Conservation (phyloP, 129 eudicot genomes). For the Lactuca sativa region DNA sequence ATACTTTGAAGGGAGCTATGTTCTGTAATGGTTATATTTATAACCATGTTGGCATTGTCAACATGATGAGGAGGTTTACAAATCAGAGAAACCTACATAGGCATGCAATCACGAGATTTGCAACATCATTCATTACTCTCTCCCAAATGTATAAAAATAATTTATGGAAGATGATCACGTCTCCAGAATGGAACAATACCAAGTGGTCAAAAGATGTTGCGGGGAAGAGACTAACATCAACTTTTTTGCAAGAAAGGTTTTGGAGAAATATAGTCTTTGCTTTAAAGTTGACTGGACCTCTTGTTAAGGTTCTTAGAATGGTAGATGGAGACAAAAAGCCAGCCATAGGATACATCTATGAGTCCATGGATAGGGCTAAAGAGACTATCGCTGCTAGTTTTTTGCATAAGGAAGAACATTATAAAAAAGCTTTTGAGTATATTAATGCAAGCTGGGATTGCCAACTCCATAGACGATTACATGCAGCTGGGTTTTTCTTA, state of each 20-base stretch:
- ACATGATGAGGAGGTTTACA: no score
- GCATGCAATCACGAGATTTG: background rate
- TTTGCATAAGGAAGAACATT: background rate
- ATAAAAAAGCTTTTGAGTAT: background rate
- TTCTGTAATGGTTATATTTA: background rate
- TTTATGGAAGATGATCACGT: background rate
- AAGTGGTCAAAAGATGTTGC: background rate
- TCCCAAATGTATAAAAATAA: background rate
- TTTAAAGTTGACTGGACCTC: background rate
- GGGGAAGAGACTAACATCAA: background rate
- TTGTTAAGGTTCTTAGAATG: slow-evolving; percentile 4
- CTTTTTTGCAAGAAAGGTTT: slow-evolving; percentile 4
- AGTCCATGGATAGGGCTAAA: slow-evolving; percentile 4
- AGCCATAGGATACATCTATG: slow-evolving; percentile 5
- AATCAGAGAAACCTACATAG: background rate
- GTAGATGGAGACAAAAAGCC: slow-evolving; percentile 4
- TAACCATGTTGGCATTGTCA: background rate
- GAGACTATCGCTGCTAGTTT: background rate
- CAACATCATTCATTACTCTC: background rate
- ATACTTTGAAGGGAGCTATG: background rate
- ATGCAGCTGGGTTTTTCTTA: background rate
- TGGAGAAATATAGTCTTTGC: background rate
- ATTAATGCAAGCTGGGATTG: slow-evolving; percentile 15
- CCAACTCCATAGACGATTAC: slow-evolving; percentile 11
- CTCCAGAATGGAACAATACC: background rate